Base-by-base conservation (phyloP, 2,329 filamentous ascomycete genomes). In the Clarireedia homoeocarpa region DNA sequence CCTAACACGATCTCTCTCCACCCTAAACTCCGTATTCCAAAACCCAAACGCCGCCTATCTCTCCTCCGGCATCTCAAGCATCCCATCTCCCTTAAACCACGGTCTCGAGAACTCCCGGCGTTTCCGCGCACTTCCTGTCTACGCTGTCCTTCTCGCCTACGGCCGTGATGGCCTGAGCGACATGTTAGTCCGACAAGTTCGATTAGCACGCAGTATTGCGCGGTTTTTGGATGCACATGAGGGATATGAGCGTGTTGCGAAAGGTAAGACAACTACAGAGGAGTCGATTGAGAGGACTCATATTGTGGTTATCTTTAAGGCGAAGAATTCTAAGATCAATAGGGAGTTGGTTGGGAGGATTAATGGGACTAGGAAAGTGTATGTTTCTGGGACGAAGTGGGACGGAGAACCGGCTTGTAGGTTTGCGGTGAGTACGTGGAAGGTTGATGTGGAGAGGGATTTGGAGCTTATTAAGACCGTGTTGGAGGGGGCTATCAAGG, bases 41-140 rank as follows among this genome's bases (percentile, higher is more conserved):
- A 96, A 96, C 71, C 83, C 89, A 34, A 91, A 91, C 68, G 91
- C 92, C 2, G 88, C 85, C 1, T 96, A 96, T 67, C 81, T 96
- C 47, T 72, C 76, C 5, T 70, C 71, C 7, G 70, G 71, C 20
- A 69, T 70, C 15, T 65, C 65, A 3, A 65, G 64, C 4, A 86
- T 94, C 59, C 83, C 85, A n/a, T 91, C 88, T 3, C 91, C 91
- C 0, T 74, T 95, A 15, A 92, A 96, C 71, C 82, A 94, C 56
- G 90, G 91, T 20, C 76, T 96, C 20, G 91, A 96, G 65, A 96
- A 96, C 71, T 96, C 91, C 2, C 83, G 91, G 40, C 85, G 91
- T 5, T 95, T 96, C 74, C 83, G 92, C 53, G 91, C 91, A 0
- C 75, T 96, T n/a, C 91, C 92, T 0, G 87, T 90, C 7, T 96